A percentile compares a stretch with the other conserved stretches of the same genome.
These are phyloP conservation scores for Colletotrichum horii DNA, from an alignment of 2,329 filamentous ascomycete species.

Conservation along the genomic window DNA sequence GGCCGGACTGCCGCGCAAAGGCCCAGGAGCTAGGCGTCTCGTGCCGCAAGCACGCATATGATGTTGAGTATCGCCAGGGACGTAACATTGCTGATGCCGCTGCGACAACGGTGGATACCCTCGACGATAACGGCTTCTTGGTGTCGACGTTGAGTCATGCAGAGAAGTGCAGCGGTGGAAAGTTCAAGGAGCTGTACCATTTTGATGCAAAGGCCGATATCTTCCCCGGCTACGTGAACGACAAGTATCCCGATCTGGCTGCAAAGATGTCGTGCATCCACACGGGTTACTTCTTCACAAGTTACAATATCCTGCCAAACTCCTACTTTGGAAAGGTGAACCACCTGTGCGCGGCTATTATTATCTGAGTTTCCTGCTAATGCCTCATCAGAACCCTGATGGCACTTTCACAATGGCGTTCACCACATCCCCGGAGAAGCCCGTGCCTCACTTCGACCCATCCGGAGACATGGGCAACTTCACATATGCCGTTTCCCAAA, in stretches of 20 bases:
- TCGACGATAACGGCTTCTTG: conserved; percentile 54
- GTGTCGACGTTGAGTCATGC: conserved; percentile 58
- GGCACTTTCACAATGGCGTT: conserved; percentile 53
- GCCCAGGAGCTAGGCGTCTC: conserved; percentile 43
- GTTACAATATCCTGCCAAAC: conserved; percentile 49
- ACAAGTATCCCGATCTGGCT: conserved; percentile 46
- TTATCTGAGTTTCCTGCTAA: conserved; percentile 26
- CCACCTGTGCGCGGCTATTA: neutral
- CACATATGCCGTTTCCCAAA: conserved; percentile 52
- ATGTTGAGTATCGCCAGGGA: conserved; percentile 55
- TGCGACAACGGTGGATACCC: conserved; percentile 39
- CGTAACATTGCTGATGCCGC: conserved; percentile 62
- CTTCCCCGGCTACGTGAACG: conserved; percentile 49
- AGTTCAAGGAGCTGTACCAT: conserved; percentile 54
- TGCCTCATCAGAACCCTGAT: conserved; percentile 28
- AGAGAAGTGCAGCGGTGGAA: conserved; percentile 48
- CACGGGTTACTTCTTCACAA: conserved; percentile 53
- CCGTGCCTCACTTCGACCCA: conserved; percentile 50
- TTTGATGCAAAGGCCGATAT: conserved; percentile 59
- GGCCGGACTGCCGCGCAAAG: conserved; percentile 43
- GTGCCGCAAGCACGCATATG: conserved; percentile 48
- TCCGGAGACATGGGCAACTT: conserved; percentile 53
- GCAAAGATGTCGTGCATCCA: conserved; percentile 57
- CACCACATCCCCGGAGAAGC: conserved; percentile 41
- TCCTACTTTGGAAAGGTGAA: conserved; percentile 52